These are phyloP conservation scores for Novymonas esmeraldas DNA, from an alignment of 208 protist species.

Conservation along the genomic window DNA sequence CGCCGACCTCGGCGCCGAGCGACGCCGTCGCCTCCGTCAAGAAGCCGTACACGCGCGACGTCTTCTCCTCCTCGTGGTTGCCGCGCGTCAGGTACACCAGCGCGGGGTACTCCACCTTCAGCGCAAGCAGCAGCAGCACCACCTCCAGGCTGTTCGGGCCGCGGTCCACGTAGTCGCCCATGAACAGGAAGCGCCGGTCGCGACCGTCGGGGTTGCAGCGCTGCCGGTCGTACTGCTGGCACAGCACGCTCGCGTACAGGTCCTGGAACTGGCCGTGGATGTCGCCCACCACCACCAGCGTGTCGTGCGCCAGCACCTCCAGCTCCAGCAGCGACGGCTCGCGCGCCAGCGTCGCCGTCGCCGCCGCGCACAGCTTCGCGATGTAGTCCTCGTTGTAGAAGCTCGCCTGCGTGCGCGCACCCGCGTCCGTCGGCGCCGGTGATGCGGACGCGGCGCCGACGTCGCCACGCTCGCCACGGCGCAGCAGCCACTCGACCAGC, in stretches of 20 bases:
- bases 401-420: slow-evolving; percentile 7
- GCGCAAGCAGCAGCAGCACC: slow-evolving; percentile 78
- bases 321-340: slow-evolving; percentile 51
- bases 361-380: slow-evolving; percentile 40
- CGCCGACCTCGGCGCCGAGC: slow-evolving; percentile 43
- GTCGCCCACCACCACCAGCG: slow-evolving; percentile 82
- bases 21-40: slow-evolving; percentile 52
- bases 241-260: slow-evolving; percentile 64
- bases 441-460: slow-evolving; percentile 1
- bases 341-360: slow-evolving; percentile 31
- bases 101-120: slow-evolving; percentile 80
- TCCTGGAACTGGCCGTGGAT: slow-evolving; percentile 84
- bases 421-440: background rate
- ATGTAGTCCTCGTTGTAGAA: slow-evolving; percentile 41
- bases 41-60: slow-evolving; percentile 76
- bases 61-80: slow-evolving; percentile 88
- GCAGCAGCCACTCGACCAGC: slow-evolving; percentile 39
- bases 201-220: slow-evolving; percentile 26
- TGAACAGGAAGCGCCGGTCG: slow-evolving; percentile 91
- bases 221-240: slow-evolving; percentile 59
- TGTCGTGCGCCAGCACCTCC: slow-evolving; percentile 36
- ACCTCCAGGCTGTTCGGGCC: slow-evolving; percentile 56
- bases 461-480: slow-evolving; percentile 19
- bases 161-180: slow-evolving; percentile 99
- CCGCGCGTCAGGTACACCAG: slow-evolving; percentile 83